A percentile compares a stretch with the other conserved stretches of the same genome.
phyloP scores from a whole-genome alignment of 2,329 filamentous ascomycete genomes.

The Thelonectria rubi region DNA sequence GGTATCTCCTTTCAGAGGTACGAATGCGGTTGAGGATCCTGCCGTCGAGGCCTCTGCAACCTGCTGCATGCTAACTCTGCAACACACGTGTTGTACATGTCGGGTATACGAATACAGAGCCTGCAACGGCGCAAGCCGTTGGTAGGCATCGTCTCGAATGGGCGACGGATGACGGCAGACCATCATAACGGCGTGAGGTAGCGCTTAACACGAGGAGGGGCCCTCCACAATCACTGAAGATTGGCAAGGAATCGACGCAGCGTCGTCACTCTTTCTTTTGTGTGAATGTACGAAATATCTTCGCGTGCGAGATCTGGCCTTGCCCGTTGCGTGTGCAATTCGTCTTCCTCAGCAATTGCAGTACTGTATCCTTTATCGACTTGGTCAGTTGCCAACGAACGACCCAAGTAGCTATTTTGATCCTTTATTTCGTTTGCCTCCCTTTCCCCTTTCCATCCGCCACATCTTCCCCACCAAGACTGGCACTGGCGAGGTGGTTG shows the following conservation, averaged over 20 bases:
- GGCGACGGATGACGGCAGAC: conserved; percentile 5
- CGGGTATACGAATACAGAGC: not conserved
- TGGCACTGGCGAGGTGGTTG: not conserved
- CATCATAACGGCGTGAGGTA: conserved; percentile 16
- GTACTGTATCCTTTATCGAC: not conserved
- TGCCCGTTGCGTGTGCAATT: no score
- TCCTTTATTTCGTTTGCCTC: not conserved
- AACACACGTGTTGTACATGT: not conserved
- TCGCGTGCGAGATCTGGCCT: no score
- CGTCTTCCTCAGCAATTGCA: not conserved
- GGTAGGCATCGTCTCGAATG: conserved; percentile 5
- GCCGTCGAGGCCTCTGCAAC: not conserved
- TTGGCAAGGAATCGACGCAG: not conserved
- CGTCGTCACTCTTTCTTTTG: conserved; percentile 2
- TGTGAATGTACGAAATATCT: no score
- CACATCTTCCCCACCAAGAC: conserved; percentile 2
- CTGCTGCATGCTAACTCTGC: not conserved
- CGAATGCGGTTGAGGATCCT: no score
- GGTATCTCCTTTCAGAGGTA: no score
- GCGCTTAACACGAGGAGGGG: not conserved
- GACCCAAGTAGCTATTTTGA: not conserved
- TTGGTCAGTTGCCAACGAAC: no score
- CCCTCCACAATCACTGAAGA: not conserved
- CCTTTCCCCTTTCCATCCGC: not conserved
- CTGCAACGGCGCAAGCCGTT: not conserved